These are phyloP conservation scores for Abelmoschus esculentus DNA, from an alignment of 345 rosid species.

Conservation along the genomic window DNA sequence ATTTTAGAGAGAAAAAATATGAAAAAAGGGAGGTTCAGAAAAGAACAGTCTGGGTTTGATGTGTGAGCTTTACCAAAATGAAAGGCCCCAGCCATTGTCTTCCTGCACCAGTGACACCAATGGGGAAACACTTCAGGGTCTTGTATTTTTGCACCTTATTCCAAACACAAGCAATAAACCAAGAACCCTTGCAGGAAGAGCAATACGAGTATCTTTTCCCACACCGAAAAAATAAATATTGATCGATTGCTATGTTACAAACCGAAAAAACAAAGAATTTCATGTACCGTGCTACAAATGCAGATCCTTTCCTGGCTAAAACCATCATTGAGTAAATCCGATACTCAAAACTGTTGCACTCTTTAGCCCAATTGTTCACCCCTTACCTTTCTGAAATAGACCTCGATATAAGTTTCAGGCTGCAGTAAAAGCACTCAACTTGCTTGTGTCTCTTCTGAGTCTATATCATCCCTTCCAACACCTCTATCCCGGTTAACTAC, in stretches of 20 bases:
- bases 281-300: slow-evolving; percentile 23
- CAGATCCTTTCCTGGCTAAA: slow-evolving; percentile 17
- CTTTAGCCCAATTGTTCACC: slow-evolving; percentile 17
- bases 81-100: slow-evolving; percentile 22
- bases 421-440: slow-evolving; percentile 16
- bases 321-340: slow-evolving; percentile 11
- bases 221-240: slow-evolving; percentile 25
- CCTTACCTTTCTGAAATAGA: slow-evolving; percentile 20
- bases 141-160: slow-evolving; percentile 22
- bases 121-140: slow-evolving; percentile 14
- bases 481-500: slow-evolving; percentile 26
- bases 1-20: no score
- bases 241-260: slow-evolving; percentile 34
- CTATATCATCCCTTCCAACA: slow-evolving; percentile 26
- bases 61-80: slow-evolving; percentile 18
- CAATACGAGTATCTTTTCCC: slow-evolving; percentile 26
- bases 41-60: slow-evolving; percentile 16
- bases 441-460: slow-evolving; percentile 18
- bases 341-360: slow-evolving; percentile 15
- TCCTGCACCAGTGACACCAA: slow-evolving; percentile 14
- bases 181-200: slow-evolving; percentile 31
- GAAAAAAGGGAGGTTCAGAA: no score
- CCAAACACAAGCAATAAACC: slow-evolving; percentile 17
- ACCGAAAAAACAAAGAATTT: slow-evolving; percentile 34
- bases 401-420: slow-evolving; percentile 18